These are phyloP conservation scores for Ambrosiella xylebori DNA, from an alignment of 2,329 filamentous ascomycete species.

Conservation along the genomic window DNA sequence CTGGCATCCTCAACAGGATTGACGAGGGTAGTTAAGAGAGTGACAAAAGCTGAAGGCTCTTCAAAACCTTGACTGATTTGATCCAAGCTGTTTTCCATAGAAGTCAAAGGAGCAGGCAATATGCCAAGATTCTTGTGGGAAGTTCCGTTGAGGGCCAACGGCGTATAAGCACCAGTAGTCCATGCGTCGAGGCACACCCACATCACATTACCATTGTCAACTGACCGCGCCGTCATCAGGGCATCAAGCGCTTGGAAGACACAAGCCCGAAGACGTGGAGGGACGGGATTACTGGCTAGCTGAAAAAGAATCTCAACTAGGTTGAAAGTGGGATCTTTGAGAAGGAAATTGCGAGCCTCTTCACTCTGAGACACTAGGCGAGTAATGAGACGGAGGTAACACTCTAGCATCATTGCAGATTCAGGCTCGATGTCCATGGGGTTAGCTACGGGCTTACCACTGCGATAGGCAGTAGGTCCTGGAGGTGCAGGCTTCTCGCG, in stretches of 20 bases:
- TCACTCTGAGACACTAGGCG: conserved; percentile 64
- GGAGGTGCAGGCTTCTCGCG: conserved; percentile 47
- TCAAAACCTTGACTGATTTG: conserved; percentile 67
- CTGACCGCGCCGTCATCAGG: conserved; percentile 56
- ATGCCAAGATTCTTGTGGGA: conserved; percentile 15
- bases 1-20: conserved; percentile 44
- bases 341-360: conserved; percentile 54
- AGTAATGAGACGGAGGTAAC: conserved; percentile 74
- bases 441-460: conserved; percentile 43
- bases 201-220: conserved; percentile 50
- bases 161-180: conserved; percentile 44
- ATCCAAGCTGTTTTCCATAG: conserved; percentile 50
- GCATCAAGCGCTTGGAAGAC: conserved; percentile 65
- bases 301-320: conserved; percentile 61
- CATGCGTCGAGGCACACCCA: conserved; percentile 71
- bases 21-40: conserved; percentile 56
- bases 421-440: conserved; percentile 73
- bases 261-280: conserved; percentile 62
- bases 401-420: conserved; percentile 90
- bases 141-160: conserved; percentile 13
- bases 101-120: conserved; percentile 14
- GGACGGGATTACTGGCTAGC: conserved; percentile 60
- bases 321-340: conserved; percentile 46
- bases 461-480: conserved; percentile 28
- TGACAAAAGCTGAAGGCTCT: conserved; percentile 69